Conservation (phyloP, 208 protist species). For the Crithidia expoeki region DNA sequence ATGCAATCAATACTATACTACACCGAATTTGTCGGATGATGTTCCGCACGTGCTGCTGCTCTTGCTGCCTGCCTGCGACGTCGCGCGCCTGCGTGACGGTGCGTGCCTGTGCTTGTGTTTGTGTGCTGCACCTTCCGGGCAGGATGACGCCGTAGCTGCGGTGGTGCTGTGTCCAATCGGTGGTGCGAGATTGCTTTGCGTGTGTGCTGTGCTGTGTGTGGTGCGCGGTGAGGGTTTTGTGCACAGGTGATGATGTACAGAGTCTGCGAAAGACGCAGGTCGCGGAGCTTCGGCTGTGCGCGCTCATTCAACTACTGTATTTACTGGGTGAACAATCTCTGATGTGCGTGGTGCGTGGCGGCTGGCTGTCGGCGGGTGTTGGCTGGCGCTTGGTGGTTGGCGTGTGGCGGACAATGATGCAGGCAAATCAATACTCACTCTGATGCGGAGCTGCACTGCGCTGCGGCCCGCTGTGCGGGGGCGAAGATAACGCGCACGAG, state of each 20-base stretch:
- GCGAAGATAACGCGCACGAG: conserved; percentile 63
- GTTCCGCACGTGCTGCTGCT: conserved; percentile 7
- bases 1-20: conserved; percentile 35
- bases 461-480: conserved; percentile 37
- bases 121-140: conserved; percentile 5
- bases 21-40: conserved; percentile 28
- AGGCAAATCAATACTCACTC: conserved; percentile 59
- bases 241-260: conserved; percentile 35
- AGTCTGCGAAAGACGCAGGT: conserved; percentile 26
- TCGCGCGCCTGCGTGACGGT: not conserved
- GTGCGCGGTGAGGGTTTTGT: not conserved
- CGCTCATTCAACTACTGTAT: conserved; percentile 26
- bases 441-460: conserved; percentile 27
- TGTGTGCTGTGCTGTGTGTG: conserved; percentile 1
- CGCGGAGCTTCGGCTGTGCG: conserved; percentile 21
- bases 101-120: conserved; percentile 7
- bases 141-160: conserved; percentile 5
- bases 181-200: conserved; percentile 20
- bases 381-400: not conserved
- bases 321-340: conserved; percentile 45
- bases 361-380: not conserved
- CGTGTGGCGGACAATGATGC: conserved; percentile 32
- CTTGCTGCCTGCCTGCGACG: not conserved
- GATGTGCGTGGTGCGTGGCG: conserved; percentile 9
- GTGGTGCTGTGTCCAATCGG: conserved; percentile 32